phyloP scores from a whole-genome alignment of 257 asterid genomes.

The Eucommia ulmoides region DNA sequence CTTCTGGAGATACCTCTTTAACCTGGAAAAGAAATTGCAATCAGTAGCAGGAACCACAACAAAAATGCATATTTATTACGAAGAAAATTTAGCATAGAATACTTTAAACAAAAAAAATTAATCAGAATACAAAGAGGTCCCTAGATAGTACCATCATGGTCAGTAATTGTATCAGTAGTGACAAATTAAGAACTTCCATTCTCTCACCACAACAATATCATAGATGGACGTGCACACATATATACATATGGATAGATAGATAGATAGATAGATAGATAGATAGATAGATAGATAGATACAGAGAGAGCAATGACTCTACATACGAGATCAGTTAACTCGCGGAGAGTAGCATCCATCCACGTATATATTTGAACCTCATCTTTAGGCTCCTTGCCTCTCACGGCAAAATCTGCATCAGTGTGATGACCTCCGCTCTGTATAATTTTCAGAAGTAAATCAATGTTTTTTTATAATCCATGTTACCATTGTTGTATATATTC shows the following conservation, averaged over 20 bases:
- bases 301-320: slow-evolving; percentile 5
- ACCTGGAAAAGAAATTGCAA: slow-evolving; percentile 29
- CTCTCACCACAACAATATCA: background rate
- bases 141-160: background rate
- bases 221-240: background rate
- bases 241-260: background rate
- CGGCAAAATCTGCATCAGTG: slow-evolving; percentile 68
- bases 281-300: slow-evolving; percentile 3
- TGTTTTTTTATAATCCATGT: no score
- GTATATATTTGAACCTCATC: slow-evolving; percentile 98
- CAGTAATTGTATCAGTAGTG: background rate
- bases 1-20: slow-evolving; percentile 95
- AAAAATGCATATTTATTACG: background rate
- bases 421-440: slow-evolving; percentile 86
- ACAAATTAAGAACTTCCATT: background rate
- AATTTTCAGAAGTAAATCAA: background rate
- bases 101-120: no score
- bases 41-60: background rate
- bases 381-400: slow-evolving; percentile 97
- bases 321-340: slow-evolving; percentile 98
- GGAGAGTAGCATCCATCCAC: slow-evolving; percentile 98
- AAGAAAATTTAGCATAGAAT: background rate
- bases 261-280: background rate
- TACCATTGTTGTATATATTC: no score
- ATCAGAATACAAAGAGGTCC: no score